Evolutionary conservation across 176 grass and related monocot genomes (phyloP).

Genomic region (Aegilops sharonensis): DNA sequence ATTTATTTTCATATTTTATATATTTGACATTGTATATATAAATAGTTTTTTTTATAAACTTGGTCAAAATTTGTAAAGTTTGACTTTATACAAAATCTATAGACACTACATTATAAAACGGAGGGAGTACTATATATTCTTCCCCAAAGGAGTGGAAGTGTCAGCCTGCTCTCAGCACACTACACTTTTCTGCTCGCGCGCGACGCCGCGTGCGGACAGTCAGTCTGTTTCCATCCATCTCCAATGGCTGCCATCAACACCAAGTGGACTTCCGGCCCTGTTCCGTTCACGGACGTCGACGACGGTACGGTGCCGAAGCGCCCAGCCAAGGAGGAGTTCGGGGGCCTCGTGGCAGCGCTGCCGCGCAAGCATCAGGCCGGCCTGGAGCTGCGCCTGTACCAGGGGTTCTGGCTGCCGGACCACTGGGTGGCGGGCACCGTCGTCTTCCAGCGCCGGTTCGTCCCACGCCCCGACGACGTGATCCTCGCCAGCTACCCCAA

Average conservation of each 20-base stretch:
- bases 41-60: too few relatives aligned
- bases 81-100: too few relatives aligned
- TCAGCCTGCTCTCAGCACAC: background rate
- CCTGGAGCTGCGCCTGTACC: background rate
- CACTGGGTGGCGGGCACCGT: slow-evolving; percentile 2
- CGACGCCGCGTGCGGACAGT: background rate
- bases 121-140: background rate
- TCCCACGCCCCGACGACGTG: slow-evolving; percentile 34
- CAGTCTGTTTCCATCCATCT: background rate
- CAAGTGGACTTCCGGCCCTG: background rate
- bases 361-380: slow-evolving; percentile 1
- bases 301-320: background rate
- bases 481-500: slow-evolving; percentile 44
- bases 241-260: background rate
- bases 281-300: slow-evolving; percentile 39
- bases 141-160: background rate
- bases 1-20: too few relatives aligned
- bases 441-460: slow-evolving; percentile 29
- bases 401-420: slow-evolving; percentile 26
- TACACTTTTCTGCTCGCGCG: background rate
- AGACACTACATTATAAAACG: too few relatives aligned
- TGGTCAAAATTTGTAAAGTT: too few relatives aligned
- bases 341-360: slow-evolving; percentile 20
- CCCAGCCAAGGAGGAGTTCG: slow-evolving; percentile 11
- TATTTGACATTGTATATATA: too few relatives aligned